Conservation (phyloP, 768 basidiomycete species). For the Cystobasidium tubakii region DNA sequence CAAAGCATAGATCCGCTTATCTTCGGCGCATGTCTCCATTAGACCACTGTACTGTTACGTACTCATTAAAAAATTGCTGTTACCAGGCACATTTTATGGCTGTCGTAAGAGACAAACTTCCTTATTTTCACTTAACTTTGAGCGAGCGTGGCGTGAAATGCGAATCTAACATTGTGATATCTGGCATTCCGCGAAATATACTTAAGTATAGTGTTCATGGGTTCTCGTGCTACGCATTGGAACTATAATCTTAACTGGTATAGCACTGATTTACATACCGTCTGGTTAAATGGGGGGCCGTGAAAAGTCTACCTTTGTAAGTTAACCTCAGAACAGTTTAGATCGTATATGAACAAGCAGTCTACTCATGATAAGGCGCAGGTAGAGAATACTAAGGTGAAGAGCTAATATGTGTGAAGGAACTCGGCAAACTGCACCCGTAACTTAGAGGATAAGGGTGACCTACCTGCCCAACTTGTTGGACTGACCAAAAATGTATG, state of each 20-base stretch:
- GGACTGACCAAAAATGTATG: too few species aligned
- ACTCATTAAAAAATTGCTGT: slow-evolving; percentile 47
- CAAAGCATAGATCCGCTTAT: slow-evolving; percentile 45
- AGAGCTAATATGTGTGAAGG: slow-evolving; percentile 46
- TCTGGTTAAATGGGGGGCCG: slow-evolving; percentile 41
- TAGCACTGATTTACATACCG: slow-evolving; percentile 42
- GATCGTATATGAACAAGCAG: slow-evolving; percentile 42
- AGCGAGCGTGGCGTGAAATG: neutral
- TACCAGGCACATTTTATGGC: slow-evolving; percentile 47
- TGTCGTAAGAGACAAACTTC: slow-evolving; percentile 46
- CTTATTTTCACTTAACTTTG: slow-evolving; percentile 47
- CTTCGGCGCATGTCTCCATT: slow-evolving; percentile 45
- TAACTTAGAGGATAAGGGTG: slow-evolving; percentile 46
- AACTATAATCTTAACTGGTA: slow-evolving; percentile 39
- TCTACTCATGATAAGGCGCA: slow-evolving; percentile 42
- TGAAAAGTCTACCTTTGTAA: slow-evolving; percentile 43
- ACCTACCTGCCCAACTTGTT: too few species aligned
- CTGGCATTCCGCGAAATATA: slow-evolving; percentile 10
- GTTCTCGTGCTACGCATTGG: neutral
- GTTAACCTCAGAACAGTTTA: slow-evolving; percentile 42
- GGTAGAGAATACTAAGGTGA: slow-evolving; percentile 45
- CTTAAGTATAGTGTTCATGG: slow-evolving; percentile 11
- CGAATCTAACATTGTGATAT: slow-evolving; percentile 20
- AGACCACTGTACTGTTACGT: slow-evolving; percentile 48
- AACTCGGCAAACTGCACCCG: slow-evolving; percentile 47